These are phyloP conservation scores for Xerocomus potaroensis DNA, from an alignment of 768 basidiomycete species.

Conservation along the genomic window DNA sequence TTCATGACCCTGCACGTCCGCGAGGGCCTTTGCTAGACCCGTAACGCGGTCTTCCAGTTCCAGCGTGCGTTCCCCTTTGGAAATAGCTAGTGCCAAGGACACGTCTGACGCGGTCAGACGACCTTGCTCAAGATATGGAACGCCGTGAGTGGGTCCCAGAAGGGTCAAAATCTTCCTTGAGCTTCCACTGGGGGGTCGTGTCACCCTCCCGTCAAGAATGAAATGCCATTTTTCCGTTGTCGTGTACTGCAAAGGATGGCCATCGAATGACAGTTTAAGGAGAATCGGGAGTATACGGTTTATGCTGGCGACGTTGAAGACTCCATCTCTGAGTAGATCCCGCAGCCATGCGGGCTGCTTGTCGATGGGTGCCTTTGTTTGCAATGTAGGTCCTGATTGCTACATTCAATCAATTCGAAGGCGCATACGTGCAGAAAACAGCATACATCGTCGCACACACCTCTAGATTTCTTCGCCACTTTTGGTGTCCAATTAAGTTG, in stretches of 20 bases:
- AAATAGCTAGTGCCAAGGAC: constrained; percentile 46
- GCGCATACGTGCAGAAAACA: neutral
- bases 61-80: constrained; percentile 37
- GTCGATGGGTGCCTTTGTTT: neutral
- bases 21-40: constrained; percentile 37
- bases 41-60: constrained; percentile 35
- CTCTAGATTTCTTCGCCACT: constrained; percentile 63
- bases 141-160: constrained; percentile 44
- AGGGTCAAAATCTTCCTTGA: constrained; percentile 41
- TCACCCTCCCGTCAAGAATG: constrained; percentile 27
- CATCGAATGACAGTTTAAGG: constrained; percentile 58
- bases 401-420: constrained; percentile 2
- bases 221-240: constrained; percentile 67
- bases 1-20: constrained; percentile 18
- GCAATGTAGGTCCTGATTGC: constrained; percentile 1
- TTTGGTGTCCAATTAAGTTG: constrained; percentile 98
- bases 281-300: constrained; percentile 62
- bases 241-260: constrained; percentile 54
- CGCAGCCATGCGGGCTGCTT: constrained; percentile 56
- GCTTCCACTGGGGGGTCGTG: constrained; percentile 41
- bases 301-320: constrained; percentile 35
- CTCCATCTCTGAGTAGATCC: constrained; percentile 40
- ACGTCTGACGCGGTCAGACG: constrained; percentile 38
- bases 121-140: constrained; percentile 41
- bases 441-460: constrained; percentile 37